Base-by-base conservation (phyloP, 768 basidiomycete species). In the Russula sp. region DNA sequence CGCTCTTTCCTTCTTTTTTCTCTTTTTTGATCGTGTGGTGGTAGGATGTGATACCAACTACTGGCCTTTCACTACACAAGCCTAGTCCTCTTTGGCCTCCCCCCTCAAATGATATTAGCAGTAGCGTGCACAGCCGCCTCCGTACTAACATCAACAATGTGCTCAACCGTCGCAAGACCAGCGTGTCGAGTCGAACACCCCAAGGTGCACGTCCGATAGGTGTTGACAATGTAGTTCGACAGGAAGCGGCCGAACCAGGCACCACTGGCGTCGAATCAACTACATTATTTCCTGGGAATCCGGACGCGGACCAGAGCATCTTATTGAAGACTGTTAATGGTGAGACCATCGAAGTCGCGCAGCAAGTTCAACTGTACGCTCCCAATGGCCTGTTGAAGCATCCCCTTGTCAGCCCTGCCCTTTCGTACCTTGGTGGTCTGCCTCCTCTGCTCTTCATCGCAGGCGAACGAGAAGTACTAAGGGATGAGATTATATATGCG, bases 401-500 rank as follows among this genome's bases (percentile, higher is more conserved):
- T 70, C 94, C 94, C 2, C 79, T 93, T 51, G 83, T 98, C 43
- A 94, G 90, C 65, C 87, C 93, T 0, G 84, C 81, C 8, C 71
- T 89, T 65, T 83, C 83, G 0, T 94, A 93, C 73, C 79, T 99
- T 11, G 97, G 96, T 6, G 95, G 95, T 2, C 73, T 99, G 0
- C 92, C 92, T 2, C 97, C 97, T 13, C 69, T 98, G 49, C 74
- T 93, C 29, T 74, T 99, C 66, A 84, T 94, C 65, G 88, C 85
- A 1, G 86, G 96, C 43, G 90, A 97, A 59, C 89, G 87, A 68
- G 96, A 98, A 74, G 92, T 96, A 0, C 73, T 98, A 46, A 78
- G 94, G 57, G 96, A 98, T 70, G 96, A 98, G 73, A 85, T 92
- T 38, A 83, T 98, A 35, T 98, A 92, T 70, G 75, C 81, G 92